These are phyloP conservation scores for Erodium trifolium DNA, from an alignment of 441 rosid species.

Conservation along the genomic window DNA sequence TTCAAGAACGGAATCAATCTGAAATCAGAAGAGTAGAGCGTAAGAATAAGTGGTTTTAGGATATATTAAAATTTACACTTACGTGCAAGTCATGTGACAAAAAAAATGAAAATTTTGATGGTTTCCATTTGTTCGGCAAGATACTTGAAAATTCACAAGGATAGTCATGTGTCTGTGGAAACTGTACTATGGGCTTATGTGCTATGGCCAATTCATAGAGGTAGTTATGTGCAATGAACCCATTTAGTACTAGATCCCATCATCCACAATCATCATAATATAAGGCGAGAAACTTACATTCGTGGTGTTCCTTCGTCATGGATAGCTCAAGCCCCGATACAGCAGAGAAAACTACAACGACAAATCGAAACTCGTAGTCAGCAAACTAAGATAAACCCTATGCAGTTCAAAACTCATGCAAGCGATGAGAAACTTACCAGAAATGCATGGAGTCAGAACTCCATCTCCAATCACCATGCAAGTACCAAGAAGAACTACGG, in stretches of 20 bases:
- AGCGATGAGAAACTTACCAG: constrained; percentile 39
- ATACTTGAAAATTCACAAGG: too few species aligned
- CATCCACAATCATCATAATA: not conserved
- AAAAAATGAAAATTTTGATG: too few species aligned
- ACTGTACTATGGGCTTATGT: too few species aligned
- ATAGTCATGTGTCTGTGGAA: too few species aligned
- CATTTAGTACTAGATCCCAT: constrained; percentile 6
- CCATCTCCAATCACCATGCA: constrained; percentile 99
- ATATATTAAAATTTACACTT: too few species aligned
- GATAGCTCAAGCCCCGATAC: constrained; percentile 93
- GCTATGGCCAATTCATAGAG: too few species aligned
- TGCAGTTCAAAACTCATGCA: not conserved
- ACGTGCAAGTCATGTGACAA: too few species aligned
- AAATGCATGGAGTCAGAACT: constrained; percentile 90
- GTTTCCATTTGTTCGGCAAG: too few species aligned
- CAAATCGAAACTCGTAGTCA: constrained; percentile 13
- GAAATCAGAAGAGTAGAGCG: too few species aligned
- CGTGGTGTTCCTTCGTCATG: constrained; percentile 86
- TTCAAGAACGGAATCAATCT: too few species aligned
- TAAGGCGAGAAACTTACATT: constrained; percentile 47
- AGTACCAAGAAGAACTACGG: constrained; percentile 87
- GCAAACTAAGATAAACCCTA: not conserved
- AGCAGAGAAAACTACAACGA: constrained; percentile 76
- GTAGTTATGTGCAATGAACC: too few species aligned
- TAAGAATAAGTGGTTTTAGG: too few species aligned